Evolutionary conservation across 805 yeast species (phyloP).

Genomic region (Nakazawaea ishiwadae): DNA sequence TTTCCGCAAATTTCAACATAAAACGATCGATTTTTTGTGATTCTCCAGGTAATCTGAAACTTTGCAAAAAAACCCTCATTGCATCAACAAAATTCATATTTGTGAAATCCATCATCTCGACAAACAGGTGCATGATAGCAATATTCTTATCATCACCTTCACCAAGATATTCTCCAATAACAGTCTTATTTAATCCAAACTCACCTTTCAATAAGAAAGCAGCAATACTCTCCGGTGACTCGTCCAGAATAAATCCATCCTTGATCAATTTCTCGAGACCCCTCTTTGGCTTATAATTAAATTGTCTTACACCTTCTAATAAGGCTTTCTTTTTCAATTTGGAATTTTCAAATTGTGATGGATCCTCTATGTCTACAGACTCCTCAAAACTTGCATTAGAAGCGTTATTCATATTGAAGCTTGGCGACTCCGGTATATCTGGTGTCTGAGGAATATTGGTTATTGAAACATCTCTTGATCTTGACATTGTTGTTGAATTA

Average conservation of each 20-base stretch:
- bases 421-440: constrained; percentile 10
- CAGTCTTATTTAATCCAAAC: constrained; percentile 76
- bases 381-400: constrained; percentile 12
- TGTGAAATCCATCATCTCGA: constrained; percentile 78
- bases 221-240: constrained; percentile 69
- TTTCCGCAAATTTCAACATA: constrained; percentile 94
- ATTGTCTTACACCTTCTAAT: constrained; percentile 70
- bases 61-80: constrained; percentile 75
- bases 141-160: constrained; percentile 78
- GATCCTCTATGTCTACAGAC: constrained; percentile 47
- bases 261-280: constrained; percentile 65
- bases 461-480: constrained; percentile 23
- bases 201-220: constrained; percentile 60
- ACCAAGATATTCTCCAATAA: constrained; percentile 88
- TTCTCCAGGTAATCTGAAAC: constrained; percentile 94
- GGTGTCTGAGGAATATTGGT: constrained; percentile 15
- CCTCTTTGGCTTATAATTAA: constrained; percentile 79
- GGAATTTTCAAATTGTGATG: constrained; percentile 77
- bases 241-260: constrained; percentile 57
- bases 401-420: constrained; percentile 4
- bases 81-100: constrained; percentile 76
- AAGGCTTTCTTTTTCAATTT: constrained; percentile 82
- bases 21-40: constrained; percentile 96
- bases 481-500: constrained; percentile 8
- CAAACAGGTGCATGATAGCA: constrained; percentile 88